Conservation (phyloP, 169 alveolate genomes). For the Besnoitia besnoiti region DNA sequence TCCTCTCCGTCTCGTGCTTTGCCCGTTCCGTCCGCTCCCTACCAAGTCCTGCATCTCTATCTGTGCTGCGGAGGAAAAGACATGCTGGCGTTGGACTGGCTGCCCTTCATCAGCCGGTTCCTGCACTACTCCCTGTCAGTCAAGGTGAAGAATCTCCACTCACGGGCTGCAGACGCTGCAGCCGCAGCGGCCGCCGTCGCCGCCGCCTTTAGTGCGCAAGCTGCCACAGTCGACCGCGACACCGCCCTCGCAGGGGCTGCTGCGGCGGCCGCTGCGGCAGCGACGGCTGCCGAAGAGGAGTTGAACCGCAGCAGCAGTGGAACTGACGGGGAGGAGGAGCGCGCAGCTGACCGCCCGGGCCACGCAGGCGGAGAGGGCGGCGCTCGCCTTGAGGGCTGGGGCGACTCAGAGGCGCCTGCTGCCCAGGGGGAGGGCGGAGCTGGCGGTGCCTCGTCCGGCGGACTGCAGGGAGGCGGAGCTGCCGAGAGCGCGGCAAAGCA, state of each 20-base stretch:
- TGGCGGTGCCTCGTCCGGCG: background rate
- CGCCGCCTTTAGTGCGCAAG: conserved; percentile 9
- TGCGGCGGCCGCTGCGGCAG: conserved; percentile 38
- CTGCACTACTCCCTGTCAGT: conserved; percentile 25
- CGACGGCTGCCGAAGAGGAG: conserved; percentile 16
- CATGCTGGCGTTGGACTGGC: conserved; percentile 53
- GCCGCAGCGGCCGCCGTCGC: conserved; percentile 42
- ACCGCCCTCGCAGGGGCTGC: conserved; percentile 41
- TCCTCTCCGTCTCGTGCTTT: background rate
- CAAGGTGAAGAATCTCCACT: background rate
- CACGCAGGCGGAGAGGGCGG: background rate
- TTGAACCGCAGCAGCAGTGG: background rate
- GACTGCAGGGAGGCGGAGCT: no score
- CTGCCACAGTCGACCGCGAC: background rate
- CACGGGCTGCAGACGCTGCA: conserved; percentile 14
- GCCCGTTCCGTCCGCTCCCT: background rate
- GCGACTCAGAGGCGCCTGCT: background rate
- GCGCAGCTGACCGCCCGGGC: background rate
- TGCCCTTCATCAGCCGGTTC: conserved; percentile 41
- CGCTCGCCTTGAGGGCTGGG: background rate
- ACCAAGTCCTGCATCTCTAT: background rate
- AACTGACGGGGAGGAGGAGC: background rate
- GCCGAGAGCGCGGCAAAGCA: no score
- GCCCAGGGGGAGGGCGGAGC: background rate
- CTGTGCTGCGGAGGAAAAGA: conserved; percentile 54